Base-by-base conservation (phyloP, 768 basidiomycete genomes). In the Panaeolus papilionaceus region DNA sequence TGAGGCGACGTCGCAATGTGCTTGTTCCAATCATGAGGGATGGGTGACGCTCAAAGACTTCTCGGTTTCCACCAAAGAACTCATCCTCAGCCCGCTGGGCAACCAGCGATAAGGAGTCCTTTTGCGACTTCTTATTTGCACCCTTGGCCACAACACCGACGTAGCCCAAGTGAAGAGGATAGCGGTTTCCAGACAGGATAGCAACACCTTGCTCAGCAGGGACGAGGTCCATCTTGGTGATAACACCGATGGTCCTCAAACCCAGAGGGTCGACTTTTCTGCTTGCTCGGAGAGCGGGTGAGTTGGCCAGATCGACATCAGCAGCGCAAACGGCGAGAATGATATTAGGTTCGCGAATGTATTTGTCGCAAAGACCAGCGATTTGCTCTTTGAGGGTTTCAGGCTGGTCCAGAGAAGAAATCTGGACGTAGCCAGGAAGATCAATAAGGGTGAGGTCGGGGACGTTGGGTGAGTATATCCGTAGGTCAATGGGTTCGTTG, bases 321-420 rank as follows among this genome's bases (percentile, higher is more conserved):
- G 98, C 98, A 8, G 98, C 94, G 76, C 98, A 99, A 18, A 99
- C 94, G 4, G 98, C 97, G n/a, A 99, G 88, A 72, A 99, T 92
- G 78, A 99, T 95, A 78, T 99, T 99, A n/a, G 98, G 97, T 76
- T 98, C 95, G n/a, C 94, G 89, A 73, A 99, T 99, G 78, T 99
- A 99, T 76, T 91, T 94, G 66, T 98, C 98, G 79, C 98, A 99
- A 0, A 99, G 83, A 9, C 76, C 73, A 0, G 92, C 83, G 69
- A 99, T 97, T 79, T 98, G 97, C 74, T 97, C 95, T 76, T 95
- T 98, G 68, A 99, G 86, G 20, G 86, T 84, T 70, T 98, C 96
- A 0, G 98, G 98, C 76, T 99, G 98, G 81, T 99, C 97, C 81
- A 98, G 81, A 54, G 94, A 95, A 4, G 93, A 84, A 49, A 99